Conservation (phyloP, 371 early-diverging fungal species). For the Mortierella sp. region DNA sequence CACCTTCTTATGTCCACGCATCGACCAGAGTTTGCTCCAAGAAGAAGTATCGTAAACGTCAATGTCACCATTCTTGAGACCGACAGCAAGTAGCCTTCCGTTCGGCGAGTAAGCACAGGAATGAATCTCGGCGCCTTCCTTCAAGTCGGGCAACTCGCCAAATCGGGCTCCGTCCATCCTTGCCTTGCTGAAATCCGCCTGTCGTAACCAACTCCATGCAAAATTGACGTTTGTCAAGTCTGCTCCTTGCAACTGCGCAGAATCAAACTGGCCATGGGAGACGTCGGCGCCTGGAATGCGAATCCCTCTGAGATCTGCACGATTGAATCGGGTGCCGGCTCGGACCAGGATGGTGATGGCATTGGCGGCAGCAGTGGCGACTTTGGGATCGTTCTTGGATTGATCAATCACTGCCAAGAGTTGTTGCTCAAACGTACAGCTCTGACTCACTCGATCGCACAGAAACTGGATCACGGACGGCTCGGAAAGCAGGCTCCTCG, state of each 20-base stretch:
- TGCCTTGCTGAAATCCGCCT: slow-evolving; percentile 6
- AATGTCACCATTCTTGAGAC: not conserved
- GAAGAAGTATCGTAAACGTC: not conserved
- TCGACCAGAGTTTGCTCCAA: not conserved
- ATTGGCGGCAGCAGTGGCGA: not conserved
- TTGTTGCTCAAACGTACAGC: not conserved
- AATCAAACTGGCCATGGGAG: slow-evolving; percentile 3
- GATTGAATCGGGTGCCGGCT: not conserved
- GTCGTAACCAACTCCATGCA: not conserved
- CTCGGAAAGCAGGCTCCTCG: not conserved
- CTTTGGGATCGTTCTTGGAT: not conserved
- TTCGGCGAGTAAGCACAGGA: slow-evolving; percentile 11
- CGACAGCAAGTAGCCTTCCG: not conserved
- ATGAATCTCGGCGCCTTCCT: not conserved
- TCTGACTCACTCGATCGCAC: not conserved
- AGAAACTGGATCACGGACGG: slow-evolving; percentile 15
- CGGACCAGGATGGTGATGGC: slow-evolving; percentile 17
- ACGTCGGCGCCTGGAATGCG: slow-evolving; percentile 10
- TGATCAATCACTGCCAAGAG: not conserved
- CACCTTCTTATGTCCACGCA: not conserved
- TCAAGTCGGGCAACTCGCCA: slow-evolving; percentile 4
- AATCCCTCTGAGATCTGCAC: not conserved
- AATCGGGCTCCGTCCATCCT: not conserved
- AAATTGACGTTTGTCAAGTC: not conserved
- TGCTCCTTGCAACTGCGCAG: slow-evolving; percentile 12